Evolutionary conservation across 148 eudicot species (phyloP).

Genomic region (Dysphania ambrosioides): DNA sequence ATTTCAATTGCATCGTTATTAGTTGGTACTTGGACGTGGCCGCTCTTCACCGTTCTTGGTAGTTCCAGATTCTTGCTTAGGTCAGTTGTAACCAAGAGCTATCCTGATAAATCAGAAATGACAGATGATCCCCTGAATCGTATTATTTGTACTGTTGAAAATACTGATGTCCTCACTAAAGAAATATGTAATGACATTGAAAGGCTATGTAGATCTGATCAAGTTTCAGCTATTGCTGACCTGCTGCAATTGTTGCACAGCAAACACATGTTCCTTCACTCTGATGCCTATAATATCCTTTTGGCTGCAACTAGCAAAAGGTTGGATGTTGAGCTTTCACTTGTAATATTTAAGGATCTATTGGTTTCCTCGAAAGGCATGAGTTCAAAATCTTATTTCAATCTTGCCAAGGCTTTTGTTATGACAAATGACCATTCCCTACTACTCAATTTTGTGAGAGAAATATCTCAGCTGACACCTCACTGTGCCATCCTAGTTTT

Average conservation of each 20-base stretch:
- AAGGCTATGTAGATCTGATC: constrained; percentile 44
- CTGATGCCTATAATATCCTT: constrained; percentile 56
- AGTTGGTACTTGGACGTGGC: constrained; percentile 37
- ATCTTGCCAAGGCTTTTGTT: constrained; percentile 58
- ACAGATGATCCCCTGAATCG: constrained; percentile 42
- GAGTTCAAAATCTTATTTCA: constrained; percentile 41
- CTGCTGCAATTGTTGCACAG: constrained; percentile 39
- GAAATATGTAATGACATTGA: constrained; percentile 43
- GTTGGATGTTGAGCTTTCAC: constrained; percentile 39
- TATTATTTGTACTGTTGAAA: constrained; percentile 38
- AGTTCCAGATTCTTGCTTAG: constrained; percentile 25
- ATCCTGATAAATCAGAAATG: constrained; percentile 35
- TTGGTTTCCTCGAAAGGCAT: constrained; percentile 33
- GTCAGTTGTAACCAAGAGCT: constrained; percentile 40
- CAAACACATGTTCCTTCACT: constrained; percentile 38
- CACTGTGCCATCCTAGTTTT: constrained; percentile 45
- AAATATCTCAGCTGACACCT: constrained; percentile 46
- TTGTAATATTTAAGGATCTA: constrained; percentile 58
- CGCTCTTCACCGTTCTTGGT: constrained; percentile 29
- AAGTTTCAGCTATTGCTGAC: constrained; percentile 38
- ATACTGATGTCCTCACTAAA: constrained; percentile 27
- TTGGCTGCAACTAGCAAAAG: constrained; percentile 50
- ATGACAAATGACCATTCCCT: constrained; percentile 34
- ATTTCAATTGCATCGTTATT: constrained; percentile 39
- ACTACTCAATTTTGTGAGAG: constrained; percentile 45